Evolutionary conservation across 164 flowering plant genomes (phyloP), one percentile per base, ranked within the genome.

Genomic region (Annona cherimola): DNA sequence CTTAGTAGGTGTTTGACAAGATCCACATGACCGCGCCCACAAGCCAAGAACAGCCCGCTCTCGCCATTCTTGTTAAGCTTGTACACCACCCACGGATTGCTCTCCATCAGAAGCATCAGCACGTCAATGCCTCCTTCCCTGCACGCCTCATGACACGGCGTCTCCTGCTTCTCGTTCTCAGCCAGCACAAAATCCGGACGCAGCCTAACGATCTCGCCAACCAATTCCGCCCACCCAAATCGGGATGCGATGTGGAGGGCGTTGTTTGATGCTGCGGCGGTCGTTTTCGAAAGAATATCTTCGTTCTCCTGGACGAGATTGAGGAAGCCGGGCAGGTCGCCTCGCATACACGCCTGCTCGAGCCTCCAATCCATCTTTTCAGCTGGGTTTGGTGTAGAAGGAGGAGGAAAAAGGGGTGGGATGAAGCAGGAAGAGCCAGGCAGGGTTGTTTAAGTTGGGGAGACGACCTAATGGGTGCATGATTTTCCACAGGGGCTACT

Each of bases 71-170:
- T 9, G 66, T 77, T 73, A 1, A 66, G 61, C 57, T 73, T 73
- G 9, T 14, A 69, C 45, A 61, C 71, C 18, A 20, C 73, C 70
- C 71, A 73, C 2, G 73, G 70, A 66, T 69, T 44, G 3, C 12
- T 70, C 26, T 70, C 73, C 54, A 77, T 5, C 57, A 77, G n/a
- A 11, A 77, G 60, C 45, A 2, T 50, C 12, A 66, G 5, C 20
- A 73, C 61, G 3, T 61, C 42, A 12, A 63, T 39, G 46, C 73
- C 19, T 9, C 83, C 82, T 40, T 74, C 45, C 1, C 79, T 54
- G 44, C 83, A 76, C 0, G 80, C 85, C 62, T 73, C 77, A 35
- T 83, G 80, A 20, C 77, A 66, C 40, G 85, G 83, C 4, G 83
- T 83, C 76, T 83, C 82, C 74, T 76, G n/a, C 35, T 41, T 75